Conservation (phyloP, 371 early-diverging fungal genomes). For the Polyrhizophydium stewartii region DNA sequence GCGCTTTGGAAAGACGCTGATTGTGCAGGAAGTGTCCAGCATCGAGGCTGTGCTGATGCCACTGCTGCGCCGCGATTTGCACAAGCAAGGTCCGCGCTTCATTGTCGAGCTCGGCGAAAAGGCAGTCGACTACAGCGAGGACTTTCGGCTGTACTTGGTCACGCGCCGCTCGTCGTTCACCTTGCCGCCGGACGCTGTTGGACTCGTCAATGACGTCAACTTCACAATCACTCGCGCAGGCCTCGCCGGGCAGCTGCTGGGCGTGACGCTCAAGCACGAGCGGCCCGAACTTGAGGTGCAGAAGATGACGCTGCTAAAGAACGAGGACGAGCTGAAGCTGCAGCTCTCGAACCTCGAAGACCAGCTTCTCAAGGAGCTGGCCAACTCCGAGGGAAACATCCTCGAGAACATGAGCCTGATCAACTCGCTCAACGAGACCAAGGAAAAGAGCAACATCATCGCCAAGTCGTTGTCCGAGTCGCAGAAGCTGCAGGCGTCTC, state of each 20-base stretch:
- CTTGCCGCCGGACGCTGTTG: conserved; percentile 31
- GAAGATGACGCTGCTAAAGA: conserved; percentile 40
- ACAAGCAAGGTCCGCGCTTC: conserved; percentile 45
- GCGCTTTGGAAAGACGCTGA: conserved; percentile 50
- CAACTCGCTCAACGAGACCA: conserved; percentile 56
- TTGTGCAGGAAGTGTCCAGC: conserved; percentile 38
- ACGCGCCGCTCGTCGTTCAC: conserved; percentile 27
- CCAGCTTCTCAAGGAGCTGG: conserved; percentile 47
- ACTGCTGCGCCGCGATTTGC: conserved; percentile 32
- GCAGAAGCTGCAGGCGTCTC: conserved; percentile 29
- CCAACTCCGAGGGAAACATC: conserved; percentile 50
- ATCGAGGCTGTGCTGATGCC: conserved; percentile 37
- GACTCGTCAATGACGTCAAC: conserved; percentile 38
- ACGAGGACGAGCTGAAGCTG: conserved; percentile 55
- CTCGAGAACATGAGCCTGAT: conserved; percentile 50
- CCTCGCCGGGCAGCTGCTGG: conserved; percentile 44
- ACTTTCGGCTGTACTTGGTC: conserved; percentile 39
- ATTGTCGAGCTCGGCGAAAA: conserved; percentile 47
- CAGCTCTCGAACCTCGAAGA: conserved; percentile 60
- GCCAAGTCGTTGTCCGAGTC: conserved; percentile 39
- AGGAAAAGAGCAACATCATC: conserved; percentile 44
- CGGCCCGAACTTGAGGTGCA: conserved; percentile 47
- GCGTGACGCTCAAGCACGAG: conserved; percentile 46
- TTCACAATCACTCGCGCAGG: conserved; percentile 49
- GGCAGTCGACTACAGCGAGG: conserved; percentile 42